Percentiles rank a stretch among this genome's conserved stretches.
phyloP scores from a whole-genome alignment of 2,329 filamentous ascomycete genomes.

The Verticillium klebahnii region DNA sequence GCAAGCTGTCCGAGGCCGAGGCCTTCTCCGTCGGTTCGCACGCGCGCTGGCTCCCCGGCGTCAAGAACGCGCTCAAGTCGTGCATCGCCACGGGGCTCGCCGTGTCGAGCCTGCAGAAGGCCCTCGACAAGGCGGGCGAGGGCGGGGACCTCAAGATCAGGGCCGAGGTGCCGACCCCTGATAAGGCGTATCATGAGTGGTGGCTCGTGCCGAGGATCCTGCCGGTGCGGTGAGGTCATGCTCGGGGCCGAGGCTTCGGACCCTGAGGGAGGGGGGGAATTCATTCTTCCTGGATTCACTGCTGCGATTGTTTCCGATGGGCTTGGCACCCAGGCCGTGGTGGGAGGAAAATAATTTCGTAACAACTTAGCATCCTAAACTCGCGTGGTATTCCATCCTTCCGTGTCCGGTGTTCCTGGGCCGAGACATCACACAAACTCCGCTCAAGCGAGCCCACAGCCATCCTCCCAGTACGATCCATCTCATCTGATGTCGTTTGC shows the following conservation, averaged over 20 bases:
- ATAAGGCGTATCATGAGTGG: slow-evolving; percentile 57
- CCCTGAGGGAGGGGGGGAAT: too few species aligned
- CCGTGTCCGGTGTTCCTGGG: background rate
- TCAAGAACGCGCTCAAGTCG: slow-evolving; percentile 60
- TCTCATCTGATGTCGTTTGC: background rate
- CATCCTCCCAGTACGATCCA: background rate
- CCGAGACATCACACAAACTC: background rate
- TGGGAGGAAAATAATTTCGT: background rate
- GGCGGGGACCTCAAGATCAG: slow-evolving; percentile 32
- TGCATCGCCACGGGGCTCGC: slow-evolving; percentile 67
- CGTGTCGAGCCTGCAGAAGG: slow-evolving; percentile 55
- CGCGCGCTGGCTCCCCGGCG: slow-evolving; percentile 55
- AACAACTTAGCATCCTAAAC: background rate
- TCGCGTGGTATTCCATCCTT: background rate
- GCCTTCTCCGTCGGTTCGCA: slow-evolving; percentile 54
- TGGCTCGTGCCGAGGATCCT: slow-evolving; percentile 56
- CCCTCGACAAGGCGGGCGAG: slow-evolving; percentile 32
- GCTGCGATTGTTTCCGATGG: background rate
- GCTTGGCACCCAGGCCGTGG: background rate
- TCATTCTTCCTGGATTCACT: background rate
- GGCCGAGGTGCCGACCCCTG: slow-evolving; percentile 47
- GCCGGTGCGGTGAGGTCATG: slow-evolving; percentile 7
- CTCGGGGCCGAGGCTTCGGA: background rate
- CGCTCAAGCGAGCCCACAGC: background rate
- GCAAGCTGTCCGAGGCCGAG: slow-evolving; percentile 44